Evolutionary conservation across 2,329 filamentous ascomycete species (phyloP), one percentile per base, ranked within the genome.

Genomic region (Chrysosporium keratinophilum): DNA sequence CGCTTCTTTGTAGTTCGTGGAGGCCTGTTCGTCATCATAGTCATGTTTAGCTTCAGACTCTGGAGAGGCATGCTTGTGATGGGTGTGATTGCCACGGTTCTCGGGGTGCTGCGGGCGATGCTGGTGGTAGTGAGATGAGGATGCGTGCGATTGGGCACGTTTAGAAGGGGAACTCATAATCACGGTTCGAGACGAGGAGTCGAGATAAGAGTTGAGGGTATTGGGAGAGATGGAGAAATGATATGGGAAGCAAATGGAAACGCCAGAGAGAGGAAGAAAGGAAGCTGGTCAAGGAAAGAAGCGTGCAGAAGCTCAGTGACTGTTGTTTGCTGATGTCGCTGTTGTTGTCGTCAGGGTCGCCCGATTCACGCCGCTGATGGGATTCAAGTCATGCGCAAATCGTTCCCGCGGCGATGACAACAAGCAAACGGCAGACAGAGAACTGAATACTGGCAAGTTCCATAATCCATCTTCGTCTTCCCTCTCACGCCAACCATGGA

Each of bases 1-100:
- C 64, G 93, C 93, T 84, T 98, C 93, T 80, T 97, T 97, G 88
- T 97, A 98, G 85, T 98, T 97, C 77, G 91, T 97, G 58, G 81
- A 82, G 69, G 81, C 79, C 81, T 84, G 79, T 52, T 59, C 56
- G 35, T 56, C 48, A 42, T 50, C 28, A 12, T 50, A 50, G 14
- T 33, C 31, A 35, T 50, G 40, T 33, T 50, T 15, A 50, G 48
- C 17, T 19, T 50, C 35, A 5, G 46, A 11, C 14, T 49, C 34
- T 19, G 2, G 45, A 48, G 34, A 14, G n/a, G 11, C 12, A 37
- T 40, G 46, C 12, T 41, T 34, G 39, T 19, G 39, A 10, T 50
- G 44, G 28, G 12, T 33, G 1, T 41, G 33, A 23, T 49, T 2
- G 12, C 14, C 17, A 31, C 11, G 39, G 15, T 19, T 40, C 9